Percentiles rank a stretch among this genome's conserved stretches.
Conservation (phyloP, 257 asterid species). For the Striga asiatica region DNA sequence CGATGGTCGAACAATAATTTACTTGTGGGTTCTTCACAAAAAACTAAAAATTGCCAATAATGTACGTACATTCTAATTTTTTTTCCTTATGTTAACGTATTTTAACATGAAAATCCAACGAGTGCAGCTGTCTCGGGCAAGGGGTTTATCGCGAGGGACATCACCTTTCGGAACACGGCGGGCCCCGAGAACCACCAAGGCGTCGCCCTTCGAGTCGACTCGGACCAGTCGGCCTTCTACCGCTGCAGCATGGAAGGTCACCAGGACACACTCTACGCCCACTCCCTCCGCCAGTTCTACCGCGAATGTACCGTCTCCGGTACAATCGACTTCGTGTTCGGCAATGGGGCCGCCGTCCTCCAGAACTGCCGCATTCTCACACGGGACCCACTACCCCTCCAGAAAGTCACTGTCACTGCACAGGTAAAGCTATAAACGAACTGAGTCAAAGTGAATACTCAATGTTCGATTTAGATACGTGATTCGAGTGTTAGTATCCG, state of each 20-base stretch:
- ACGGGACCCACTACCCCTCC: constrained; percentile 55
- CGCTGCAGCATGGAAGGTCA: constrained; percentile 96
- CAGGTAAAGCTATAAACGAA: too few relatives aligned
- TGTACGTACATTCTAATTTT: too few relatives aligned
- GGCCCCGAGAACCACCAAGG: constrained; percentile 76
- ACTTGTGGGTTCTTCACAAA: too few relatives aligned
- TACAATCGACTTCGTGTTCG: constrained; percentile 93
- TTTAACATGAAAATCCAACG: too few relatives aligned
- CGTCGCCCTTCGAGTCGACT: constrained; percentile 92
- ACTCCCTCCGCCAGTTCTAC: constrained; percentile 94
- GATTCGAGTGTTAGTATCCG: too few relatives aligned
- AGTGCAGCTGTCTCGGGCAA: constrained; percentile 75
- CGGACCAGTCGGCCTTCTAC: constrained; percentile 90
- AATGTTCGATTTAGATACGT: too few relatives aligned
- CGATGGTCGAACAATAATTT: too few relatives aligned
- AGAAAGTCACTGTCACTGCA: constrained; percentile 88
- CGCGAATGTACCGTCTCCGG: constrained; percentile 87
- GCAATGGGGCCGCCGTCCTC: constrained; percentile 91
- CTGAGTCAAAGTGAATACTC: too few relatives aligned
- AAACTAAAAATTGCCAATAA: too few relatives aligned
- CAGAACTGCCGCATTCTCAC: constrained; percentile 81
- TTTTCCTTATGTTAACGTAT: too few relatives aligned
- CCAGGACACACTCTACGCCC: constrained; percentile 93
- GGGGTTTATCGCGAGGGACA: constrained; percentile 89
- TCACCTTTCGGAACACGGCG: constrained; percentile 93